These are phyloP conservation scores for Xylaria arbuscula DNA, from an alignment of 2,329 filamentous ascomycete species.

Conservation along the genomic window DNA sequence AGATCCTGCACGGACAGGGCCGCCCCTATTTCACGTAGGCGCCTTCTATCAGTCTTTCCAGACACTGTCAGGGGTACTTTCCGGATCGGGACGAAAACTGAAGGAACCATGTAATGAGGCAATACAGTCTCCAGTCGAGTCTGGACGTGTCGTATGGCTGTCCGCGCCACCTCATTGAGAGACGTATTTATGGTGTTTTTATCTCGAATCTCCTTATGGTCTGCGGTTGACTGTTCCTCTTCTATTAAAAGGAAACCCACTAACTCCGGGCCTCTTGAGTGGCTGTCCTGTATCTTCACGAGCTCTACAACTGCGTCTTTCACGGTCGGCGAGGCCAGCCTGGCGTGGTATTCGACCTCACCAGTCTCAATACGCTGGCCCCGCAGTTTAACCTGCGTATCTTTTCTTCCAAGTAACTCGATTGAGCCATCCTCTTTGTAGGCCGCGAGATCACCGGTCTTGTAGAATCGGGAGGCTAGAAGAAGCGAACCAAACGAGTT, in stretches of 20 bases:
- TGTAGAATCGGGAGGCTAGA: constrained; percentile 5
- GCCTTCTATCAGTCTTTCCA: constrained; percentile 22
- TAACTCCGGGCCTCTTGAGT: constrained; percentile 11
- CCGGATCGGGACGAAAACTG: constrained; percentile 11
- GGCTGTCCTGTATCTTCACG: constrained; percentile 9
- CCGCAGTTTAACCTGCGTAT: constrained; percentile 6
- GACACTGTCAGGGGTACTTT: constrained; percentile 17
- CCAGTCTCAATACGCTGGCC: constrained; percentile 10
- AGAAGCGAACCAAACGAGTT: constrained; percentile 1
- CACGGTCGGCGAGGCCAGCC: background rate
- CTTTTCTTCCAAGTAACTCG: constrained; percentile 3
- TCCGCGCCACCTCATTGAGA: background rate
- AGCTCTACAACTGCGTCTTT: constrained; percentile 7
- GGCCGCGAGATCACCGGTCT: constrained; percentile 6
- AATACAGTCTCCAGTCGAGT: background rate
- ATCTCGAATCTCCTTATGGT: background rate
- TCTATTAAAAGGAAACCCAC: constrained; percentile 15
- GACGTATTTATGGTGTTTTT: background rate
- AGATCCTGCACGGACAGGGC: background rate
- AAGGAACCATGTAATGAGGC: constrained; percentile 22
- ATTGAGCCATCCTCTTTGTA: constrained; percentile 3
- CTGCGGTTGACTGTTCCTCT: background rate
- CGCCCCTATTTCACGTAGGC: constrained; percentile 3
- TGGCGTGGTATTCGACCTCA: constrained; percentile 6
- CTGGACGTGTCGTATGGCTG: background rate